phyloP scores from a whole-genome alignment of 2,329 filamentous ascomycete genomes.

The Rhynchosporium secalis region DNA sequence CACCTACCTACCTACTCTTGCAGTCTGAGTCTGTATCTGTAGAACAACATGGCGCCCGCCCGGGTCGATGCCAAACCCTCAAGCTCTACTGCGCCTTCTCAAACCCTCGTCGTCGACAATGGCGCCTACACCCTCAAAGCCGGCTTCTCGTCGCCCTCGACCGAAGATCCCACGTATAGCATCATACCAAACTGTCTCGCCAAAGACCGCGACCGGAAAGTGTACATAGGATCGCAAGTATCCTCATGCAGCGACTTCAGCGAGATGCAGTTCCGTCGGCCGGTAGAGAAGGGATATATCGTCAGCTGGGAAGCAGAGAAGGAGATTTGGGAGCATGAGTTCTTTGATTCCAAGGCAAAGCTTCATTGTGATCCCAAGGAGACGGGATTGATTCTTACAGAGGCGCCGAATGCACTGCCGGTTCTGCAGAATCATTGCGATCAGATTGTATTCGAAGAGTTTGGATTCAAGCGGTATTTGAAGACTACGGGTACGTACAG shows the following conservation, averaged over 20 bases:
- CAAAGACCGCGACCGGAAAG: conserved; percentile 74
- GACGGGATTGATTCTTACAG: conserved; percentile 81
- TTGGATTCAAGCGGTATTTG: conserved; percentile 85
- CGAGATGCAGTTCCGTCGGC: conserved; percentile 81
- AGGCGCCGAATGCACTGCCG: conserved; percentile 80
- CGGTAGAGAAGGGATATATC: conserved; percentile 90
- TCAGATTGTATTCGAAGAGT: conserved; percentile 97
- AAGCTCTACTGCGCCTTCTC: conserved; percentile 54
- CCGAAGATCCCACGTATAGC: conserved; percentile 54
- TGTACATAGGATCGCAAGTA: conserved; percentile 79
- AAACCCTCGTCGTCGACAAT: conserved; percentile 89
- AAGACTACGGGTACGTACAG: conserved; percentile 63
- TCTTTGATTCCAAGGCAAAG: conserved; percentile 70
- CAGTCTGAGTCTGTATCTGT: too few relatives aligned
- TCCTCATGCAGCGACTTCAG: conserved; percentile 83
- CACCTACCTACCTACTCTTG: too few relatives aligned
- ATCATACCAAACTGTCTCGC: conserved; percentile 88
- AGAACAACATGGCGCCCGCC: too few relatives aligned
- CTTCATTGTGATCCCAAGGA: conserved; percentile 73
- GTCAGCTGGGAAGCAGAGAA: conserved; percentile 97
- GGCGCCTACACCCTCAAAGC: conserved; percentile 91
- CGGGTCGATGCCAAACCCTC: conserved; percentile 34
- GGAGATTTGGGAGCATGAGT: conserved; percentile 90
- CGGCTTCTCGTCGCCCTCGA: conserved; percentile 57
- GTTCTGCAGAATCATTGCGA: conserved; percentile 87